Conservation (phyloP, 2,329 filamentous ascomycete species). For the Aspergillus alliaceus region DNA sequence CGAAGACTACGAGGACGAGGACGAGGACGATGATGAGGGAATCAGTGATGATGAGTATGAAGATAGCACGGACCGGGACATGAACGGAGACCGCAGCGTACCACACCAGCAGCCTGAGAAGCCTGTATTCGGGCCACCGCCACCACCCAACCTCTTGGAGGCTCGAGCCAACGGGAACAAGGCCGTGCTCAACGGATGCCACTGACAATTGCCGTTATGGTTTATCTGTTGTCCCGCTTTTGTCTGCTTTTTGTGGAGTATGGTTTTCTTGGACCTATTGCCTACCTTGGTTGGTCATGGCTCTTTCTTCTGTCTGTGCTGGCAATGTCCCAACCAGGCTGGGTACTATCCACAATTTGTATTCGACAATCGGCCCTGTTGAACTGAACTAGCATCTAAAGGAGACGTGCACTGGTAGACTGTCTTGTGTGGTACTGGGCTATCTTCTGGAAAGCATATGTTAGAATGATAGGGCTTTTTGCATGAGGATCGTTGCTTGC, state of each 20-base stretch:
- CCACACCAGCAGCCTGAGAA: slow-evolving; percentile 37
- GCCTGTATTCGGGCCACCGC: slow-evolving; percentile 50
- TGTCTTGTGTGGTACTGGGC: slow-evolving; percentile 5
- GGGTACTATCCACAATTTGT: slow-evolving; percentile 2
- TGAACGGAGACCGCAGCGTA: slow-evolving; percentile 26
- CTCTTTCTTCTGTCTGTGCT: background rate
- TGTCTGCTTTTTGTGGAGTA: slow-evolving; percentile 1
- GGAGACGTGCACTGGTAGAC: slow-evolving; percentile 2
- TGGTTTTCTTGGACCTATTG: slow-evolving; percentile 5
- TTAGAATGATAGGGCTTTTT: slow-evolving; percentile 3
- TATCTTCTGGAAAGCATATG: slow-evolving; percentile 8
- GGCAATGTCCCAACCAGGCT: slow-evolving; percentile 1
- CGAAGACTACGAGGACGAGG: slow-evolving; percentile 64
- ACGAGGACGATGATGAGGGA: slow-evolving; percentile 64
- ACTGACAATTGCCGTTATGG: slow-evolving; percentile 12
- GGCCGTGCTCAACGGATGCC: slow-evolving; percentile 45
- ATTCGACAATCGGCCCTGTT: slow-evolving; percentile 7
- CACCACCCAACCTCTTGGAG: slow-evolving; percentile 51
- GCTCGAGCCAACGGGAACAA: slow-evolving; percentile 47
- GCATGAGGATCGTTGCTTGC: slow-evolving; percentile 2
- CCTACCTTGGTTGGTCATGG: background rate
- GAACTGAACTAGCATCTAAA: background rate
- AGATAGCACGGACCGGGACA: slow-evolving; percentile 32
- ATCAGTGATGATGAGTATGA: slow-evolving; percentile 59
- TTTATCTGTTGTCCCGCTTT: background rate